Evolutionary conservation across 2,329 filamentous ascomycete species (phyloP).

Genomic region (Calonectria honghensis): DNA sequence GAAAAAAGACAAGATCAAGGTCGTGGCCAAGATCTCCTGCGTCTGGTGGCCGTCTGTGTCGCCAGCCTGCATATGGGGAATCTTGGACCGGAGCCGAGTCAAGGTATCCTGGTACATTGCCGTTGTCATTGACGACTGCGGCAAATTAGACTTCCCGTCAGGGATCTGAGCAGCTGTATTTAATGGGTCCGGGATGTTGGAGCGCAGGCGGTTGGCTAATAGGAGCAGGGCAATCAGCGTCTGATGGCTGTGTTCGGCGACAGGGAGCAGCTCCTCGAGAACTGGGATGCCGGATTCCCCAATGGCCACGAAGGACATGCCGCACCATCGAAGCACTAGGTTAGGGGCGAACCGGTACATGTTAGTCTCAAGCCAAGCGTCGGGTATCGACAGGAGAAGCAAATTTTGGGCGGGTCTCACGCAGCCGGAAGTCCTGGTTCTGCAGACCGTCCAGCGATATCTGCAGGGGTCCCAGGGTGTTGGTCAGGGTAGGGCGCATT

Average conservation of each 20-base stretch:
- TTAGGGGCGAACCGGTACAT: not conserved
- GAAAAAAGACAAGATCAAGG: conserved; percentile 12
- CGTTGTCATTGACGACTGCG: conserved; percentile 20
- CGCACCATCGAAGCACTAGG: conserved; percentile 14
- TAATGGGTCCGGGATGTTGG: conserved; percentile 18
- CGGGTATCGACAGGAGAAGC: not conserved
- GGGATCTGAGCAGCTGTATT: conserved; percentile 19
- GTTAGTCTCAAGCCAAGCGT: conserved; percentile 3
- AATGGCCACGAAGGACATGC: conserved; percentile 18
- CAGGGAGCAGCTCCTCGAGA: conserved; percentile 23
- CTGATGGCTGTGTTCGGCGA: conserved; percentile 21
- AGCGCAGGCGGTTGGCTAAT: conserved; percentile 11
- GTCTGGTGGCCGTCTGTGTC: conserved; percentile 4
- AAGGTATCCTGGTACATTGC: conserved; percentile 14
- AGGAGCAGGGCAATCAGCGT: conserved; percentile 14
- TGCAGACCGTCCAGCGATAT: conserved; percentile 18
- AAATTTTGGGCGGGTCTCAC: conserved; percentile 6
- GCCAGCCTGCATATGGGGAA: conserved; percentile 1
- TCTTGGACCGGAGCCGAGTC: not conserved
- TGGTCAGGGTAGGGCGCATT: conserved; percentile 10
- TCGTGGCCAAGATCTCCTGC: conserved; percentile 7
- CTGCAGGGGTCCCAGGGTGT: conserved; percentile 14
- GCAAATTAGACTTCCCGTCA: conserved; percentile 17
- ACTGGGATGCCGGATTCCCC: conserved; percentile 21
- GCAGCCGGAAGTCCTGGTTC: conserved; percentile 24